Conservation (phyloP, 805 yeast species). For the Kazachstania africana region DNA sequence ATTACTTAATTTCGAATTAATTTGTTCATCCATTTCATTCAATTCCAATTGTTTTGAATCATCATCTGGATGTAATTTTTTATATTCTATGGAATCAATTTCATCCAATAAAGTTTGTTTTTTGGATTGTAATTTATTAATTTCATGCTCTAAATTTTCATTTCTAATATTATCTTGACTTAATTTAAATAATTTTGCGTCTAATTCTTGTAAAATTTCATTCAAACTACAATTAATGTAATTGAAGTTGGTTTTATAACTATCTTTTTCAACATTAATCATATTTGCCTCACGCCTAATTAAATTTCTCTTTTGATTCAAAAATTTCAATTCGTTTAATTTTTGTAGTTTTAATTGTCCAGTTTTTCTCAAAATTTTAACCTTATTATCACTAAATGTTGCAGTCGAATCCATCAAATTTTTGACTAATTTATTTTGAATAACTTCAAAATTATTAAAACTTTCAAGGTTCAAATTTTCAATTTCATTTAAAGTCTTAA, state of each 20-base stretch:
- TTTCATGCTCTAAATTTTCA: slow-evolving; percentile 11
- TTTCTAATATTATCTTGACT: slow-evolving; percentile 12
- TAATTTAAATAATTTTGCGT: slow-evolving; percentile 19
- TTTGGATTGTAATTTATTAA: slow-evolving; percentile 8
- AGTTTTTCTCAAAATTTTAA: slow-evolving; percentile 17
- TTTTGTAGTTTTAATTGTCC: slow-evolving; percentile 17
- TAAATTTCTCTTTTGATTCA: slow-evolving; percentile 11
- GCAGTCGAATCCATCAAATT: slow-evolving; percentile 14
- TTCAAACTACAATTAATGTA: slow-evolving; percentile 13
- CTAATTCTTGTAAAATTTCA: slow-evolving; percentile 16
- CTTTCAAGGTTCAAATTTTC: slow-evolving; percentile 13
- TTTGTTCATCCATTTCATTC: slow-evolving; percentile 15
- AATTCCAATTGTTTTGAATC: slow-evolving; percentile 17
- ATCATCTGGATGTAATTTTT: slow-evolving; percentile 12
- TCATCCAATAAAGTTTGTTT: slow-evolving; percentile 11
- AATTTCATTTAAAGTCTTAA: slow-evolving; percentile 12
- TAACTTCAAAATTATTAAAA: slow-evolving; percentile 15
- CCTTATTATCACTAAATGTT: slow-evolving; percentile 12
- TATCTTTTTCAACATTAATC: slow-evolving; percentile 11
- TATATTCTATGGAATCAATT: slow-evolving; percentile 12
- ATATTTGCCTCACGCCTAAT: slow-evolving; percentile 21
- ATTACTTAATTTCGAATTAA: slow-evolving; percentile 11
- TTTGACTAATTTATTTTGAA: slow-evolving; percentile 14
- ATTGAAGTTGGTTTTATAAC: slow-evolving; percentile 11
- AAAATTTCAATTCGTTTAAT: slow-evolving; percentile 15